Base-by-base conservation (phyloP, 2,329 filamentous ascomycete genomes). In the Emergomyces pasteurianus region DNA sequence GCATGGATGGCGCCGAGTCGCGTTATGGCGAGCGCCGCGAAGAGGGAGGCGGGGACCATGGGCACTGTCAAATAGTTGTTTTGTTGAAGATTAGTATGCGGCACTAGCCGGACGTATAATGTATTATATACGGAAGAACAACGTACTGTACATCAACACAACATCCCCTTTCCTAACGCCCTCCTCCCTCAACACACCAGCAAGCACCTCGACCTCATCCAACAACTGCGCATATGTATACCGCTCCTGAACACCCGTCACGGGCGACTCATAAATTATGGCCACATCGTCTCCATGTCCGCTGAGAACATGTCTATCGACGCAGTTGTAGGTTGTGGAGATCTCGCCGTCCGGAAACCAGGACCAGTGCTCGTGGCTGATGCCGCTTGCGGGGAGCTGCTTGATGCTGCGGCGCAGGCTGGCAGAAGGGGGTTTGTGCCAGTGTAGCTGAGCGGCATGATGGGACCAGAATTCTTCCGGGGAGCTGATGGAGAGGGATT, bases 301-400 rank as follows among this genome's bases (percentile, higher is more conserved):
- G 6, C 83, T 84, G 42, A 83, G 77, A n/a, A 96, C 90, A 74
- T 96, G 92, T 16, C 92, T 82, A 74, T 96, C 91, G 16, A 96
- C 78, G 71, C 90, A 95, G 72, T 96, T 97, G 78, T 90, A 95
- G 66, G 88, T 90, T 0, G 90, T 96, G 46, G 88, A 94, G 67
- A 97, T 89, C 76, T 94, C 86, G 64, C 92, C 92, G 64, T 85
- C 89, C 0, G 89, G 84, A 67, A 95, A 96, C 92, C 92, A 97
- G 64, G 85, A 83, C 91, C 92, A 96, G 70, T 88, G 85, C 49
- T 84, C 81, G 70, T 95, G 86, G 18, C 79, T 77, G n/a, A 79
- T 75, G 60, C 85, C 86, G 55, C 67, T 70, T 65, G 76, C 82
- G 59, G 79, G 74, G 3, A 94, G 78, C 8, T 78, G 83, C 74